Percentiles rank a stretch among this genome's conserved stretches.
Conservation (phyloP, 108 stramenopile species). For the Skeletonema tropicum region DNA sequence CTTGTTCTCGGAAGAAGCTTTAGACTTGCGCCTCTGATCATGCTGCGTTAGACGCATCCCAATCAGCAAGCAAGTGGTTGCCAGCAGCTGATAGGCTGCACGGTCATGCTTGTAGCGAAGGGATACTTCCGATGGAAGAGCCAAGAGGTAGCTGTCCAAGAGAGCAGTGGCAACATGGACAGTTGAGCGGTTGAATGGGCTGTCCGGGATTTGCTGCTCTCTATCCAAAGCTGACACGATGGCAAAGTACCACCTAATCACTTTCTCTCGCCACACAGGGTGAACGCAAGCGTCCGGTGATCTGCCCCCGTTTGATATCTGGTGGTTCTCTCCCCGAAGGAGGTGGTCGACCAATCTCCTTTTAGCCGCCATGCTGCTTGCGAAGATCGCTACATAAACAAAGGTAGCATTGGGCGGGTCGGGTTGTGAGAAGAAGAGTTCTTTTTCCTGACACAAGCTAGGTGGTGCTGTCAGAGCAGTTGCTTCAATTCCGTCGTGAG, state of each 20-base stretch:
- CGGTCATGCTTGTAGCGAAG: conserved; percentile 25
- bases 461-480: background rate
- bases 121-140: conserved; percentile 13
- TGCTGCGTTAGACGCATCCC: conserved; percentile 30
- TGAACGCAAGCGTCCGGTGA: background rate
- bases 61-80: conserved; percentile 26
- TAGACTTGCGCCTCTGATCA: conserved; percentile 12
- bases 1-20: background rate
- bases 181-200: conserved; percentile 29
- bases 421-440: background rate
- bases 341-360: background rate
- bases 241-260: conserved; percentile 35
- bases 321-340: background rate
- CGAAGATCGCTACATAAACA: background rate
- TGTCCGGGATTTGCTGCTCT: background rate
- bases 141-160: conserved; percentile 20
- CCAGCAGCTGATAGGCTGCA: conserved; percentile 34
- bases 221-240: conserved; percentile 24
- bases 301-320: background rate
- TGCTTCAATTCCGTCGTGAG: no score
- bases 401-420: background rate
- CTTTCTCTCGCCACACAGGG: conserved; percentile 33
- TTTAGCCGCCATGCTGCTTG: background rate
- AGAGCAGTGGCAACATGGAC: conserved; percentile 33
- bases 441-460: background rate